Evolutionary conservation across 2,329 filamentous ascomycete genomes (phyloP), one percentile per base, ranked within the genome.

Genomic region (Seiridium unicorne): DNA sequence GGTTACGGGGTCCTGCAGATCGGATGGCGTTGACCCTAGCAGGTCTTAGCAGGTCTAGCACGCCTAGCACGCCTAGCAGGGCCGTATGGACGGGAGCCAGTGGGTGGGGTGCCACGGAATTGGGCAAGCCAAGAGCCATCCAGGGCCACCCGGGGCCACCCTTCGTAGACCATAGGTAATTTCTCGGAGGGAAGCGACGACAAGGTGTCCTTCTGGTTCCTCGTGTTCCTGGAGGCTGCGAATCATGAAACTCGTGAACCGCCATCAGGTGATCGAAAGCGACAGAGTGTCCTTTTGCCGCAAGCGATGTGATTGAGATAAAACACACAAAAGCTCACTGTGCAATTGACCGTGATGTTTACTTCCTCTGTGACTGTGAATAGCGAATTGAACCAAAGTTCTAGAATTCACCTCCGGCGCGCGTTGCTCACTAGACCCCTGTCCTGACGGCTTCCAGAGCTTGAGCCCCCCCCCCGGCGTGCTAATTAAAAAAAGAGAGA

Each of bases 131-230:
- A 26, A 42, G 13, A 7, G 38, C 38, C 38, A 42, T 42, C 38
- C 38, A 7, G 13, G 38, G 38, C 38, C 11, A 46, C 44, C 44
- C 44, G 8, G 44, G 4, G 47, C n/a, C 47, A 49, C 18, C 10
- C 18, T 13, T 26, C 31, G n/a, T 36, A 5, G 9, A 34, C 8
- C 32, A 36, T 11, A 53, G 31, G 49, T 53, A 53, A 53, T 53
- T 53, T 53, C 35, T 55, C 51, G 51, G 51, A 55, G 51, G 51
- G 8, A 42, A 44, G 51, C 51, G 51, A 55, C 40, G 31, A 44
- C 51, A 55, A 44, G 51, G 51, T 55, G 51, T 55, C 51, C 51
- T 44, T 31, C n/a, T 53, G 10, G 11, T 35, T 32, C 32, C 35
- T 32, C 13, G 18, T 51, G 10, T 3, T 35, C 35, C 26, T 35